Percentiles rank a stretch among this genome's conserved stretches.
Conservation (phyloP, 2,329 filamentous ascomycete species). For the Aspergillus sp. region DNA sequence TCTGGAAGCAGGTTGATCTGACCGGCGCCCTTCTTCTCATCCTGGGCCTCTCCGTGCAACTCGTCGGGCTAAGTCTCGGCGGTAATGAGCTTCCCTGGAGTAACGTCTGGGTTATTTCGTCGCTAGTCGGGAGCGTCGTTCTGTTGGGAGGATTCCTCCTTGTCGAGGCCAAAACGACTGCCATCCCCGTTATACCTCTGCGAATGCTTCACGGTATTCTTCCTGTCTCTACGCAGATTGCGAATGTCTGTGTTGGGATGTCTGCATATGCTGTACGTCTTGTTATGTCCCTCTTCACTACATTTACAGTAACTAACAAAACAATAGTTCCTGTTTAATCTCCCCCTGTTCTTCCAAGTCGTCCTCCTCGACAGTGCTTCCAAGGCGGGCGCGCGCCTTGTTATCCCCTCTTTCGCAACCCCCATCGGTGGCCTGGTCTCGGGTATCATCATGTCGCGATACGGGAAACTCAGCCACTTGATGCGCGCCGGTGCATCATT, state of each 20-base stretch:
- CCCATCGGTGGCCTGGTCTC: constrained; percentile 46
- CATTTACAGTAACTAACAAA: neutral
- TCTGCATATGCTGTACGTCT: constrained; percentile 60
- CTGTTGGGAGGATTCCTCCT: constrained; percentile 39
- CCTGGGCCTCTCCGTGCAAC: constrained; percentile 57
- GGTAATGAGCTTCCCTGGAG: constrained; percentile 49
- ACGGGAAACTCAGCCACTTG: constrained; percentile 44
- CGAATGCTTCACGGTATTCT: constrained; percentile 57
- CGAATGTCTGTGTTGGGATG: constrained; percentile 62
- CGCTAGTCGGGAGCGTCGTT: constrained; percentile 38
- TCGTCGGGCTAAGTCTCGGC: constrained; percentile 46
- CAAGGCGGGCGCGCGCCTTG: constrained; percentile 45
- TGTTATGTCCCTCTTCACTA: neutral
- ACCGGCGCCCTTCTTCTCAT: constrained; percentile 59
- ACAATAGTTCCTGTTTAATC: constrained; percentile 48
- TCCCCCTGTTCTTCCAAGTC: constrained; percentile 47
- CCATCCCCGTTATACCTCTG: constrained; percentile 47
- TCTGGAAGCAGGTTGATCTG: constrained; percentile 60
- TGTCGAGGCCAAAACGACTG: constrained; percentile 43
- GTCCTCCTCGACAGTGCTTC: constrained; percentile 45
- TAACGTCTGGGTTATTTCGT: constrained; percentile 41
- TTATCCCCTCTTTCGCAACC: constrained; percentile 47
- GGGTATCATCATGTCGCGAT: constrained; percentile 50
- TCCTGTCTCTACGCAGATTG: constrained; percentile 56
- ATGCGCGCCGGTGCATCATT: constrained; percentile 42